These are phyloP conservation scores for Didymella glomerata DNA, from an alignment of 2,329 filamentous ascomycete species.

Conservation along the genomic window DNA sequence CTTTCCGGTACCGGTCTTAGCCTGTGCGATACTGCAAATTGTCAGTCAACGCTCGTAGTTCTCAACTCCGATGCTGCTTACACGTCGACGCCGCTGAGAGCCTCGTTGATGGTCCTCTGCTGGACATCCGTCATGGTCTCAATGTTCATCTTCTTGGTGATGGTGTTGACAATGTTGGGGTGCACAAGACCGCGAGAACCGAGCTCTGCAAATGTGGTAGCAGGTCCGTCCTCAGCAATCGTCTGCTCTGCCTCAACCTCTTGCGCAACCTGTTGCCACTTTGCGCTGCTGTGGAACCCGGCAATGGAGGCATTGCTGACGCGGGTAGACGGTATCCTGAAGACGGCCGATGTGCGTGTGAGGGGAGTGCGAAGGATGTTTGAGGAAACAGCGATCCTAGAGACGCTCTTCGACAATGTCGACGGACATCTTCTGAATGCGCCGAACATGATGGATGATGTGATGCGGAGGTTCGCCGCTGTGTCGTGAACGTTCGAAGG, in stretches of 20 bases:
- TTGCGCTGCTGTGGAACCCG: constrained; percentile 52
- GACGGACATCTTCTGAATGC: constrained; percentile 53
- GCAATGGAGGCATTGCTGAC: constrained; percentile 34
- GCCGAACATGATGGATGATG: constrained; percentile 53
- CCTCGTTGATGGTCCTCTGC: constrained; percentile 79
- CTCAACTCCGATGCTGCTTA: constrained; percentile 52
- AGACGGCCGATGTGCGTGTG: constrained; percentile 31
- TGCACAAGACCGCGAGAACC: constrained; percentile 64
- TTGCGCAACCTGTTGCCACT: constrained; percentile 49
- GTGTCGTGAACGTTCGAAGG: not conserved
- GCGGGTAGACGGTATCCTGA: constrained; percentile 32
- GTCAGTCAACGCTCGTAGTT: constrained; percentile 16
- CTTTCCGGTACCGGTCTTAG: constrained; percentile 96
- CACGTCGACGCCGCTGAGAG: constrained; percentile 83
- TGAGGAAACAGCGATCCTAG: constrained; percentile 36
- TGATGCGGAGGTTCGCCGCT: constrained; percentile 21
- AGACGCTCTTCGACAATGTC: constrained; percentile 46
- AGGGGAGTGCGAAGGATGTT: constrained; percentile 37
- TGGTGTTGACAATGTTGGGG: constrained; percentile 69
- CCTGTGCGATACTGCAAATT: constrained; percentile 73
- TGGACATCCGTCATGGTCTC: constrained; percentile 94
- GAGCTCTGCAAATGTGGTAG: constrained; percentile 58
- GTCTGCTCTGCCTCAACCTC: constrained; percentile 31
- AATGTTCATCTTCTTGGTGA: constrained; percentile 77
- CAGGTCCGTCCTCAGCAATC: constrained; percentile 32